These are phyloP conservation scores for Rhododendron ovatum DNA, from an alignment of 148 eudicot genomes.

Conservation along the genomic window DNA sequence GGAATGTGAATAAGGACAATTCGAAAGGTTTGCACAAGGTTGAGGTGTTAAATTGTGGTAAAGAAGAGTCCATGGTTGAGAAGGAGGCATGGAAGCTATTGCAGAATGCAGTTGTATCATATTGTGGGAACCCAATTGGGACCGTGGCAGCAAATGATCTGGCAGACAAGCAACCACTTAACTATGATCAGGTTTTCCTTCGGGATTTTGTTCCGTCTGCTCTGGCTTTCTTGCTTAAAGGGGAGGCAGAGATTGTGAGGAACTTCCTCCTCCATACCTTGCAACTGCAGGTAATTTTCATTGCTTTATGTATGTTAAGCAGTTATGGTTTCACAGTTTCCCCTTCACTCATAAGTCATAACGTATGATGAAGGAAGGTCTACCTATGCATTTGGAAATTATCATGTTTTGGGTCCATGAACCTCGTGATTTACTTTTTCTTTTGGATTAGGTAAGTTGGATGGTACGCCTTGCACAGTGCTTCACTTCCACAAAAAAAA, in stretches of 20 bases:
- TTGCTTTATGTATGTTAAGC: not conserved
- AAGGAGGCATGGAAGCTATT: conserved; percentile 54
- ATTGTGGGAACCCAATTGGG: conserved; percentile 48
- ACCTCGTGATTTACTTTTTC: not conserved
- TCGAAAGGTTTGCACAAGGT: not conserved
- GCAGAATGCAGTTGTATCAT: conserved; percentile 39
- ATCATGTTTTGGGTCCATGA: not conserved
- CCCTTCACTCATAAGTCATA: not conserved
- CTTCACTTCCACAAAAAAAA: not conserved
- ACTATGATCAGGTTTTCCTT: conserved; percentile 34
- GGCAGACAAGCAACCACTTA: conserved; percentile 40
- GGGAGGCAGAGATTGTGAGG: conserved; percentile 58
- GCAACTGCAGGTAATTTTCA: conserved; percentile 45
- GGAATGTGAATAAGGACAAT: not conserved
- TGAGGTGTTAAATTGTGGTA: not conserved
- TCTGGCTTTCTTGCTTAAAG: conserved; percentile 53
- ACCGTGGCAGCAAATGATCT: conserved; percentile 57
- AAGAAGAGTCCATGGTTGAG: conserved; percentile 39
- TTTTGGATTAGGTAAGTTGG: not conserved
- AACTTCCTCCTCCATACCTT: conserved; percentile 53
- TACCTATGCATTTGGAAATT: not conserved
- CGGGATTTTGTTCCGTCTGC: conserved; percentile 54
- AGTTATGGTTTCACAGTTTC: not conserved
- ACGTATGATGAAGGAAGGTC: not conserved
- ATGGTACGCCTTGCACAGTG: not conserved